Conservation (phyloP, 495 filamentous ascomycete genomes). For the Cudoniella acicularis region DNA sequence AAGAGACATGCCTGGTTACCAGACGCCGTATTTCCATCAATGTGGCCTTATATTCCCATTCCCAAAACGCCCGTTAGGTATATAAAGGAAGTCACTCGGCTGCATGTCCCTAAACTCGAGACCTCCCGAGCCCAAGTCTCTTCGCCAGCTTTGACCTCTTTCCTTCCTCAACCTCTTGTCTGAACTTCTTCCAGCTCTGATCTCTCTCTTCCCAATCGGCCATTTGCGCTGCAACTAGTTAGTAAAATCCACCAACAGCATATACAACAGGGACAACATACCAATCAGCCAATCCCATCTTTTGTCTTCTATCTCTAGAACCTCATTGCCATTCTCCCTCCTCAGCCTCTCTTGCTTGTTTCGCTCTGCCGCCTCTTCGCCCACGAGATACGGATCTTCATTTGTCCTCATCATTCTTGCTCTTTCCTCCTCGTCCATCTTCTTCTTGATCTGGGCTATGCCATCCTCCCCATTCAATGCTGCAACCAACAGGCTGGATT, state of each 20-base stretch:
- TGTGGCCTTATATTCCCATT: too few species aligned
- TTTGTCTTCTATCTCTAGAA: slow-evolving; percentile 41
- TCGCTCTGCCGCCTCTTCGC: slow-evolving; percentile 44
- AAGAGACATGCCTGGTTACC: too few species aligned
- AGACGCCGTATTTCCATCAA: too few species aligned
- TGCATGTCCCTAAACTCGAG: not conserved
- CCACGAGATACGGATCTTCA: slow-evolving; percentile 50
- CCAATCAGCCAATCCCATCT: slow-evolving; percentile 48
- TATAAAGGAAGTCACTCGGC: too few species aligned
- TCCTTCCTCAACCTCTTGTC: slow-evolving; percentile 27
- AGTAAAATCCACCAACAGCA: not conserved
- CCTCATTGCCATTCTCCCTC: slow-evolving; percentile 34
- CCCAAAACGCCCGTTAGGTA: not conserved
- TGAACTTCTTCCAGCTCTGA: slow-evolving; percentile 42
- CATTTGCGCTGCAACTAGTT: slow-evolving; percentile 38
- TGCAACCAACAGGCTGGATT: slow-evolving; percentile 4
- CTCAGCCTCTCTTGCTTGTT: slow-evolving; percentile 42
- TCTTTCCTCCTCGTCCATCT: slow-evolving; percentile 27
- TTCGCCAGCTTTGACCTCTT: slow-evolving; percentile 12
- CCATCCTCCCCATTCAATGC: slow-evolving; percentile 26
- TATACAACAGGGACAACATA: slow-evolving; percentile 20
- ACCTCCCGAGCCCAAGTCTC: slow-evolving; percentile 1
- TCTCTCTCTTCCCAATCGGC: slow-evolving; percentile 44
- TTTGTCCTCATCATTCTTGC: slow-evolving; percentile 37
- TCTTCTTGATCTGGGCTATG: slow-evolving; percentile 40